These are phyloP conservation scores for Hsuehochloa calcarea DNA, from an alignment of 176 grass and related monocot species.

Conservation along the genomic window DNA sequence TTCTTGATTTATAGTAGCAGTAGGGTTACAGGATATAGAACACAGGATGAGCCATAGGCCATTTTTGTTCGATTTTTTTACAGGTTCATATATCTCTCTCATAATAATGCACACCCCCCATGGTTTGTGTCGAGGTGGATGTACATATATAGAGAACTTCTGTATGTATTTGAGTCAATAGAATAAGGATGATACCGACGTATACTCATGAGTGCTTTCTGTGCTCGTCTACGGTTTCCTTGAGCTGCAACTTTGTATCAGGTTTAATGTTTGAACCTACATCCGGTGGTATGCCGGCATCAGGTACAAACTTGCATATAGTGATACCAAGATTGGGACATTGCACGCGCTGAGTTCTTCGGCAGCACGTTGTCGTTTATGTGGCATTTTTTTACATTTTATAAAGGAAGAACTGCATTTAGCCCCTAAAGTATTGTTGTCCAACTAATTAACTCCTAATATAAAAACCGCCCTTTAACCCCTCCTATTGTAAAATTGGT, in stretches of 20 bases:
- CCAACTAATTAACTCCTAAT: too few species aligned
- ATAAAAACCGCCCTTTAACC: too few species aligned
- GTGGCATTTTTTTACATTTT: too few species aligned
- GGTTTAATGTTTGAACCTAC: neutral
- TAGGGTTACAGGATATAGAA: conserved; percentile 43
- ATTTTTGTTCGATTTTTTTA: conserved; percentile 31
- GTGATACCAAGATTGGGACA: neutral
- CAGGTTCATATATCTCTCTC: neutral
- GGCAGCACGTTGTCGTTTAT: neutral
- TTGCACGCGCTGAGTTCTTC: neutral
- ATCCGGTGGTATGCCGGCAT: neutral
- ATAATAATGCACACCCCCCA: conserved; percentile 21
- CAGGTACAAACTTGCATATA: neutral
- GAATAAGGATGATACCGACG: neutral
- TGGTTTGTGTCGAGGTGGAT: conserved; percentile 29
- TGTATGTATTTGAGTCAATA: conserved; percentile 9
- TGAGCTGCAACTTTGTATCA: neutral
- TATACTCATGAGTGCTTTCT: neutral
- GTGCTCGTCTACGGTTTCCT: neutral
- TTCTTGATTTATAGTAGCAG: neutral
- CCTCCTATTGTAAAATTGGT: too few species aligned
- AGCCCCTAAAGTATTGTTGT: too few species aligned
- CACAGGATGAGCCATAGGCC: conserved; percentile 16
- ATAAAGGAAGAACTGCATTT: too few species aligned
- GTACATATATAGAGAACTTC: conserved; percentile 16